Percentiles rank a stretch among this genome's conserved stretches.
phyloP scores from a whole-genome alignment of 345 rosid species.

The Pistacia atlantica region DNA sequence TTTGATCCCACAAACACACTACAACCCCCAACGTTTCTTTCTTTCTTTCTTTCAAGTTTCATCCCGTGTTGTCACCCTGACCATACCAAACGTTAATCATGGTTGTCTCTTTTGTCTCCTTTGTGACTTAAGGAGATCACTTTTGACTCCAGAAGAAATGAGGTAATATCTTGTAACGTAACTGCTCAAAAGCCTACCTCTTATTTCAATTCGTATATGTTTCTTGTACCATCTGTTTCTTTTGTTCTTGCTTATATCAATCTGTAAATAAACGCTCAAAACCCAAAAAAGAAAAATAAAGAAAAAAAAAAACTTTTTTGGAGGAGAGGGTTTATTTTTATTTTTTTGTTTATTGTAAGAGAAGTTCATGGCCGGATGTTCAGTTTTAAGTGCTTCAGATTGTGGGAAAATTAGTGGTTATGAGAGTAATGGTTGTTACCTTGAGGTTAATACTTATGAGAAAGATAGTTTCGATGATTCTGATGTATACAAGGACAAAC shows the following conservation, averaged over 20 bases:
- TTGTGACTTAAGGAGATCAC: conserved; percentile 1
- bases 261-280: neutral
- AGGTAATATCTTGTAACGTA: conserved; percentile 2
- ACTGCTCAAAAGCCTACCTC: neutral
- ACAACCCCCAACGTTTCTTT: neutral
- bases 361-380: conserved; percentile 61
- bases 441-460: conserved; percentile 17
- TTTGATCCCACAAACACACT: neutral
- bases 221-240: neutral
- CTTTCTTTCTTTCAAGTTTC: neutral
- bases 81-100: conserved; percentile 14
- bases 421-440: conserved; percentile 22
- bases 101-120: neutral
- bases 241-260: neutral
- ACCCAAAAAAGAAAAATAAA: neutral
- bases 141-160: conserved; percentile 18
- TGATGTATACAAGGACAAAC: conserved; percentile 35
- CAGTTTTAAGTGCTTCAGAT: conserved; percentile 38
- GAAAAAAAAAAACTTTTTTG: neutral
- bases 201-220: neutral
- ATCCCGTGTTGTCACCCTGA: conserved; percentile 18
- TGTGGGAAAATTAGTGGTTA: conserved; percentile 15
- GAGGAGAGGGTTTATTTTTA: neutral
- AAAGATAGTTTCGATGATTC: conserved; percentile 14
- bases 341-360: too few species aligned